phyloP scores from a whole-genome alignment of 805 yeast genomes.

The Zygoascus flipseniorum region DNA sequence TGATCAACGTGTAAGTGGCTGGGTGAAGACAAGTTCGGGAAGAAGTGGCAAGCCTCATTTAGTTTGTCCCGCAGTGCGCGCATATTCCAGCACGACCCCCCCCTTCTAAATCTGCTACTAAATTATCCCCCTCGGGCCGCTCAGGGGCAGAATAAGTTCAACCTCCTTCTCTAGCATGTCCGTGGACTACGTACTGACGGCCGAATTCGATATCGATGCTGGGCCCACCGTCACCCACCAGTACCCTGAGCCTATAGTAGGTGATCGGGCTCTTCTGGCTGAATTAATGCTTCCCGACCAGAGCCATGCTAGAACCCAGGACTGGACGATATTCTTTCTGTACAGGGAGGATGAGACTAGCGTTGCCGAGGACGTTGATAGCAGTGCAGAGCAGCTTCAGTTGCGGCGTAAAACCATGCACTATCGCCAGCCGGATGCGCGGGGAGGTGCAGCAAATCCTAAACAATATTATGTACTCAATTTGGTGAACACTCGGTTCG shows the following conservation, averaged over 20 bases:
- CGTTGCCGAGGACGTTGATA: neutral
- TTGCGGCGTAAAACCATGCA: constrained; percentile 12
- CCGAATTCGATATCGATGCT: constrained; percentile 70
- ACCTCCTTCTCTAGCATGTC: neutral
- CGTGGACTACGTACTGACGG: constrained; percentile 54
- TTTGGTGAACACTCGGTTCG: constrained; percentile 43
- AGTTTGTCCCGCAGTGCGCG: neutral
- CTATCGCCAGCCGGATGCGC: constrained; percentile 22
- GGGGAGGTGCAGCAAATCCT: constrained; percentile 19
- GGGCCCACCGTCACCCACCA: constrained; percentile 63
- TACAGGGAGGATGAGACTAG: constrained; percentile 13
- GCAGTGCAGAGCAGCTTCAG: neutral
- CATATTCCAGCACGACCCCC: neutral
- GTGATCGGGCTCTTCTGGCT: constrained; percentile 32
- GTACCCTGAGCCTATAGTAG: constrained; percentile 36
- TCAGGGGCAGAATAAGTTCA: neutral
- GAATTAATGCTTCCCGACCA: constrained; percentile 56
- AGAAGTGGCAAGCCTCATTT: neutral
- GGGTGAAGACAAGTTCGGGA: neutral
- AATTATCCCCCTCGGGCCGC: too few relatives aligned
- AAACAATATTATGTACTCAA: constrained; percentile 48
- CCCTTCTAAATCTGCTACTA: neutral
- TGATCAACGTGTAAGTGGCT: neutral
- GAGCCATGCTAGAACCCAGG: constrained; percentile 46
- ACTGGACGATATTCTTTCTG: constrained; percentile 45